A percentile compares a stretch with the other conserved stretches of the same genome.
These are phyloP conservation scores for Xylariaceae sp. DNA, from an alignment of 2,329 filamentous ascomycete species.

Conservation along the genomic window DNA sequence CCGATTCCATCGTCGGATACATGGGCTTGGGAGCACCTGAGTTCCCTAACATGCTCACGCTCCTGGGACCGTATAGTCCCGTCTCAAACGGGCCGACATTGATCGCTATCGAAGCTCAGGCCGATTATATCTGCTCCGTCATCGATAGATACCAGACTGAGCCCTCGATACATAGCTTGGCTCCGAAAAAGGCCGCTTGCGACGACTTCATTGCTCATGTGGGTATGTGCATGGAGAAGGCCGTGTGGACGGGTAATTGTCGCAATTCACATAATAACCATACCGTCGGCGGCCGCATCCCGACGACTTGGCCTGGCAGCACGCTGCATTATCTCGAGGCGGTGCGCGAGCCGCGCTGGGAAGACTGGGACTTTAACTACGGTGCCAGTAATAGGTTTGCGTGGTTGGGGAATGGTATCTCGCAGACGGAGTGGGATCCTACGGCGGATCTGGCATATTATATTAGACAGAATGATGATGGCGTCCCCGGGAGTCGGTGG, in stretches of 20 bases:
- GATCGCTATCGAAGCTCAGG: slow-evolving; percentile 38
- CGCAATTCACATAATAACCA: slow-evolving; percentile 46
- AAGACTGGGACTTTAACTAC: slow-evolving; percentile 43
- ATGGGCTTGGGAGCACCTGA: slow-evolving; percentile 29
- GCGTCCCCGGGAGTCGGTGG: not conserved
- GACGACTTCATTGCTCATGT: slow-evolving; percentile 40
- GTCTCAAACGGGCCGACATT: slow-evolving; percentile 35
- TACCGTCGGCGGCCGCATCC: slow-evolving; percentile 38
- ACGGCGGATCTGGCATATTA: slow-evolving; percentile 35
- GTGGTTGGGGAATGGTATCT: slow-evolving; percentile 41
- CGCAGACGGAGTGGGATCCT: slow-evolving; percentile 37
- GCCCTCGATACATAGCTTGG: slow-evolving; percentile 22
- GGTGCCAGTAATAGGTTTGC: slow-evolving; percentile 34
- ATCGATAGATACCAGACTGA: slow-evolving; percentile 46
- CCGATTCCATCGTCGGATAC: slow-evolving; percentile 25
- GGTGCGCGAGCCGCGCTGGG: slow-evolving; percentile 39
- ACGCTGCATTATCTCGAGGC: slow-evolving; percentile 48
- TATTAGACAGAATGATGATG: slow-evolving; percentile 7
- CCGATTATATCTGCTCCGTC: slow-evolving; percentile 46
- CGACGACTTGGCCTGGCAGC: slow-evolving; percentile 41
- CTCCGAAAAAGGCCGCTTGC: not conserved
- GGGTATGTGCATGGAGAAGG: slow-evolving; percentile 40
- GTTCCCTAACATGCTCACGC: slow-evolving; percentile 32
- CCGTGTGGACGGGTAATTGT: slow-evolving; percentile 43
- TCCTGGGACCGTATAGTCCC: slow-evolving; percentile 38